Base-by-base conservation (phyloP, 768 basidiomycete genomes). In the Xerocomellus dryophilus region DNA sequence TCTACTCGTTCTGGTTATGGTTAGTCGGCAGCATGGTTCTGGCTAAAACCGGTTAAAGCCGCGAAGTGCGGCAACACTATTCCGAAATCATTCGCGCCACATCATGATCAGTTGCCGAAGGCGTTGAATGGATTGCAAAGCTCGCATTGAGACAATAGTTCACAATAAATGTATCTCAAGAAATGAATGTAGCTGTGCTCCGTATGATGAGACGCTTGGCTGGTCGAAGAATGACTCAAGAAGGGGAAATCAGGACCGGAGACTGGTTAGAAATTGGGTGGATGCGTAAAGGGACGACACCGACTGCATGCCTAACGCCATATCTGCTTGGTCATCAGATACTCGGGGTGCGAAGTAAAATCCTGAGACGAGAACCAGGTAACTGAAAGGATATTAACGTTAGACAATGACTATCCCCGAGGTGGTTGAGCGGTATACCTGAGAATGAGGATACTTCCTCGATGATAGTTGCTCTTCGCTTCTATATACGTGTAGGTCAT, bases 401-500 rank as follows among this genome's bases (percentile, higher is more conserved):
- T 39, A 56, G 51, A 15, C 31, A 15, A 21, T 27, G 31, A 52
- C 7, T 29, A 21, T 10, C 43, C 43, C 8, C 12, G 25, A 14
- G n/a, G 12, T 29, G 12, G n/a, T 18, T 7, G 18, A 20, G 25
- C 3, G 5, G 56, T 69, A 43, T 61, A 95, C 92, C 94, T 94
- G 46, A 98, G 77, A 50, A 98, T 88, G 43, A 99, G 83, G 54
- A 97, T 97, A 61, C 90, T 93, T 43, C 97, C 97, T 61, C 97
- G 85, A 68, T 98, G 93, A 69, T 99, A 99, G 73, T 98, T 98
- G 62, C 90, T 90, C 76, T 88, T 93, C n/a, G 94, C 94, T 73
- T 99, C 97, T 63, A 98, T 97, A 69, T 97, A 98, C 5, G 94
- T 96, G 71, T 99, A 99, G 0, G 97, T 98, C 80, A 99, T 83